Conservation (phyloP, 169 alveolate genomes). For the Eimeria sp. region DNA sequence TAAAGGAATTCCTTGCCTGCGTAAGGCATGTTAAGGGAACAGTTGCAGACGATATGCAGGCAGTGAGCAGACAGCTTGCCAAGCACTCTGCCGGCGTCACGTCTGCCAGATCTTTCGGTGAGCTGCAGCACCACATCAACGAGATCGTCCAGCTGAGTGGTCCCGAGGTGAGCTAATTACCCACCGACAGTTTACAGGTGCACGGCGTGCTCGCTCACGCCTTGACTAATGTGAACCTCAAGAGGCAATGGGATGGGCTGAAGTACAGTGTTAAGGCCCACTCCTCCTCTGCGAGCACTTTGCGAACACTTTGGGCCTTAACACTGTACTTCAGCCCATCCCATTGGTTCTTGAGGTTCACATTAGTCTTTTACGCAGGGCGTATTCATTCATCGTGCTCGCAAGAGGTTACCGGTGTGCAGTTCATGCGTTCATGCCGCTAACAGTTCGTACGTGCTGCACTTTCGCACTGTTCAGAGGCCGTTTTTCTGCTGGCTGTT, state of each 20-base stretch:
- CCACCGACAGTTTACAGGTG: background rate
- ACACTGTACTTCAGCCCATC: background rate
- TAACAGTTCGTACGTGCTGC: background rate
- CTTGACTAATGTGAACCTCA: background rate
- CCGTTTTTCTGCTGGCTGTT: background rate
- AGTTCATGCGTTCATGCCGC: background rate
- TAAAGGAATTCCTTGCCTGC: constrained; percentile 18
- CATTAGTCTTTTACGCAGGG: background rate
- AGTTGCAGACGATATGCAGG: constrained; percentile 28
- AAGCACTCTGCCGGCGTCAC: constrained; percentile 34
- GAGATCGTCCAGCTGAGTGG: constrained; percentile 68
- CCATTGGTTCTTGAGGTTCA: background rate
- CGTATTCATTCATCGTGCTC: background rate
- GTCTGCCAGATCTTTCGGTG: constrained; percentile 52
- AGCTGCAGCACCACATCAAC: constrained; percentile 65
- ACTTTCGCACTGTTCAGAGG: background rate
- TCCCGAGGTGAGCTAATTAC: constrained; percentile 50
- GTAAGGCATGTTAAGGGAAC: constrained; percentile 16
- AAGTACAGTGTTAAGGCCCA: background rate
- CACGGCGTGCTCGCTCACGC: background rate
- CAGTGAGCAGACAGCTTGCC: constrained; percentile 51
- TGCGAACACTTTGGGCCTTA: no score
- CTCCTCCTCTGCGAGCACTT: background rate
- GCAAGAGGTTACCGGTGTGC: background rate
- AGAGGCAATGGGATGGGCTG: background rate